Percentiles rank a stretch among this genome's conserved stretches.
These are phyloP conservation scores for Suhomyces guaymorum DNA, from an alignment of 1,139 yeast genomes.

Conservation along the genomic window DNA sequence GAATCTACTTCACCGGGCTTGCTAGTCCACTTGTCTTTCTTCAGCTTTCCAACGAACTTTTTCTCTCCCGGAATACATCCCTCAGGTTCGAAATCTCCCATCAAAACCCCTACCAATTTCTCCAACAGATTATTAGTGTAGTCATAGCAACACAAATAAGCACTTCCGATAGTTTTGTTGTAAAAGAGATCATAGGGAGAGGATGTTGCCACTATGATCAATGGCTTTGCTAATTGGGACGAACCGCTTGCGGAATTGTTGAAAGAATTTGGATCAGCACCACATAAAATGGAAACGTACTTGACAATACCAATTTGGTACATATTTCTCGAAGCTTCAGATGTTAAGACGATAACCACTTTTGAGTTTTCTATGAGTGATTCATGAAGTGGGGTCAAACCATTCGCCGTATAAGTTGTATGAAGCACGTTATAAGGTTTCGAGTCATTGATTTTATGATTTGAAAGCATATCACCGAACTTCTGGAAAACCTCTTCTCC, in stretches of 20 bases:
- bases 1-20: conserved; percentile 1
- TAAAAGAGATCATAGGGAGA: conserved; percentile 66
- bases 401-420: conserved; percentile 67
- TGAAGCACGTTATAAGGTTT: conserved; percentile 53
- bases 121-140: conserved; percentile 55
- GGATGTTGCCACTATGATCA: conserved; percentile 61
- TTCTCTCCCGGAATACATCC: conserved; percentile 63
- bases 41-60: conserved; percentile 33
- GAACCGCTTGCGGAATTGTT: conserved; percentile 22
- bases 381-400: conserved; percentile 60
- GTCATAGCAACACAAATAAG: conserved; percentile 64
- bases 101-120: conserved; percentile 51
- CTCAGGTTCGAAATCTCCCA: conserved; percentile 54
- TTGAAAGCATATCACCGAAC: conserved; percentile 45
- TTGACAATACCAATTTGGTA: conserved; percentile 67
- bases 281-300: conserved; percentile 57
- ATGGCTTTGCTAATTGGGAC: conserved; percentile 46
- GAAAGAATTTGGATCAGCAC: conserved; percentile 44
- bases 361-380: conserved; percentile 55
- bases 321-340: conserved; percentile 65
- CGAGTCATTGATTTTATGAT: conserved; percentile 31
- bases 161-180: conserved; percentile 55
- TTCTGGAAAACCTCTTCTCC: conserved; percentile 63
- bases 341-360: conserved; percentile 58
- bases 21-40: conserved; percentile 14